Evolutionary conservation across 148 eudicot species (phyloP).

Genomic region (Rhododendron williamsianum): DNA sequence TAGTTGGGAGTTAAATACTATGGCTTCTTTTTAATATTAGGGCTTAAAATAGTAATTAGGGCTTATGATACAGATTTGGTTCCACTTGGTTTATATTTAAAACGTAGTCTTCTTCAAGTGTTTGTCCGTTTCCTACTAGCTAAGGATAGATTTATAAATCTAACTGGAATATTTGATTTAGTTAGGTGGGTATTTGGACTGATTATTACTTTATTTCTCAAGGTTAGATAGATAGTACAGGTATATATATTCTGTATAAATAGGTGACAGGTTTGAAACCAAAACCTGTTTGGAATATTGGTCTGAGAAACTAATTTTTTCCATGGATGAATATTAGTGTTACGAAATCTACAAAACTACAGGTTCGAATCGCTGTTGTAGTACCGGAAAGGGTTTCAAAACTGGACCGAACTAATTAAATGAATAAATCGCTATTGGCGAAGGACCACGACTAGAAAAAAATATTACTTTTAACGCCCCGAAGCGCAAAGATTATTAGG

Average conservation of each 20-base stretch:
- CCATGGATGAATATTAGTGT: no score
- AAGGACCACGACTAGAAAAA: not conserved
- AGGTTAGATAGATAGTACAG: not conserved
- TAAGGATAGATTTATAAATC: not conserved
- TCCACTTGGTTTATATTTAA: not conserved
- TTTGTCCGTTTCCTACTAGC: not conserved
- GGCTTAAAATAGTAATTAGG: no score
- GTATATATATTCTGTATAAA: no score
- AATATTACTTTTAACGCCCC: not conserved
- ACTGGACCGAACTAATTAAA: not conserved
- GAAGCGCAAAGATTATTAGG: not conserved
- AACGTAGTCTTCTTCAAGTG: not conserved
- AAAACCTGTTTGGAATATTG: no score
- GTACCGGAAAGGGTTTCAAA: not conserved
- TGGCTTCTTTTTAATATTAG: not conserved
- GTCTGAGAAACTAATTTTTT: no score
- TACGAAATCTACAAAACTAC: not conserved
- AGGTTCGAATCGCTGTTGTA: not conserved
- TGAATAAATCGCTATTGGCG: not conserved
- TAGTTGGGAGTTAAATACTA: not conserved
- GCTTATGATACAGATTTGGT: not conserved
- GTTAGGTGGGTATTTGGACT: not conserved
- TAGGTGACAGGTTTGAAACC: no score
- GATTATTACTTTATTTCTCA: not conserved
- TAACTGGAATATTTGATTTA: not conserved